These are phyloP conservation scores for Bimuria novae-zelandiae DNA, from an alignment of 2,329 filamentous ascomycete species.

Conservation along the genomic window DNA sequence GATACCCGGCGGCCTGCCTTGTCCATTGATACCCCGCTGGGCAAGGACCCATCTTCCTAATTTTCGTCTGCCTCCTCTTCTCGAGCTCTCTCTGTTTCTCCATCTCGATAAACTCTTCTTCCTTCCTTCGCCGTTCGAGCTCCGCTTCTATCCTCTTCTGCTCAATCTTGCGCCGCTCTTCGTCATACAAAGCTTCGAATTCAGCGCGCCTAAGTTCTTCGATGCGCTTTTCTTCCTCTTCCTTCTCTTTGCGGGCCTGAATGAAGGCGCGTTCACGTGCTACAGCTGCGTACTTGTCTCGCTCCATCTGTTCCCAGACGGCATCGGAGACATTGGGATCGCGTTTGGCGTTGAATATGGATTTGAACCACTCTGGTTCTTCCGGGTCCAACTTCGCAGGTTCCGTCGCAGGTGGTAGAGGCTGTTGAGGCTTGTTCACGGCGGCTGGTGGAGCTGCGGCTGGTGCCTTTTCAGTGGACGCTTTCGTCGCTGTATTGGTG, in stretches of 20 bases:
- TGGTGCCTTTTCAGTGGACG: neutral
- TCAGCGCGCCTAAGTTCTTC: conserved; percentile 36
- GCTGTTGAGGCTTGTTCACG: conserved; percentile 11
- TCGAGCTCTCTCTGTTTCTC: conserved; percentile 47
- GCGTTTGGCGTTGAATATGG: conserved; percentile 38
- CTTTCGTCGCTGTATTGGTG: too few species aligned
- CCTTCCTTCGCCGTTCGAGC: conserved; percentile 23
- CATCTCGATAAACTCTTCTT: conserved; percentile 47
- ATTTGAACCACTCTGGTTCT: conserved; percentile 6
- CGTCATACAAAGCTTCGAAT: conserved; percentile 31
- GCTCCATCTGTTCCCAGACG: conserved; percentile 64
- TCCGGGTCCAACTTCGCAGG: neutral
- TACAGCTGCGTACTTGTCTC: conserved; percentile 48
- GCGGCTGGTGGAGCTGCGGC: neutral
- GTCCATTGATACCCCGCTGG: conserved; percentile 65
- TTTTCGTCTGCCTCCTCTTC: conserved; percentile 50
- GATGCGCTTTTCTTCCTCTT: conserved; percentile 22
- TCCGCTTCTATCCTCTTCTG: conserved; percentile 24
- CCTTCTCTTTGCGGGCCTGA: conserved; percentile 35
- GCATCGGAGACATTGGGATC: conserved; percentile 65
- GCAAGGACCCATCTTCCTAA: conserved; percentile 62
- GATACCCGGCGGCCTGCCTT: conserved; percentile 61
- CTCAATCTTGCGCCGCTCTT: conserved; percentile 27
- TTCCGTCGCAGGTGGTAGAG: conserved; percentile 3
- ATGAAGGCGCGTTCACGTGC: conserved; percentile 45